Conservation (phyloP, 2,329 filamentous ascomycete genomes). For the Paraconiothyrium brasiliense region DNA sequence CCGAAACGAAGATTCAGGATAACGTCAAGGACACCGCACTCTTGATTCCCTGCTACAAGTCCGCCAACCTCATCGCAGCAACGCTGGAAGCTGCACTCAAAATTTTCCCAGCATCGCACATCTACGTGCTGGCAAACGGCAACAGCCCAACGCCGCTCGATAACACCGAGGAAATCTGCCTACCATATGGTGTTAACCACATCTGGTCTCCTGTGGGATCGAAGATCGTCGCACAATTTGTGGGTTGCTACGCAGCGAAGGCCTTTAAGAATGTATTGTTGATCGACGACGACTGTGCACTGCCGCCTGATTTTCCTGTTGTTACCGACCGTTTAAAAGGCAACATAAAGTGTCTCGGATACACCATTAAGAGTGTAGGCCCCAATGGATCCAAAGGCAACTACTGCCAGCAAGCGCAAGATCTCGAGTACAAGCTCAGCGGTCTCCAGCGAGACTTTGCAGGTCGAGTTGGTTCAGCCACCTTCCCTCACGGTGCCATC, state of each 20-base stretch:
- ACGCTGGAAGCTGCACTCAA: constrained; percentile 58
- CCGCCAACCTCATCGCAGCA: constrained; percentile 52
- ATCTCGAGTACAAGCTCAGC: constrained; percentile 63
- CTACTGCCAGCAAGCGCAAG: constrained; percentile 58
- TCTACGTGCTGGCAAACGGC: constrained; percentile 61
- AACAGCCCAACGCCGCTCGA: constrained; percentile 59
- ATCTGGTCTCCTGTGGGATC: constrained; percentile 60
- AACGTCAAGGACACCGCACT: constrained; percentile 52
- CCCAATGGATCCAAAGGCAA: constrained; percentile 48
- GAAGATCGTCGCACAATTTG: constrained; percentile 61
- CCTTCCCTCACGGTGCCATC: constrained; percentile 63
- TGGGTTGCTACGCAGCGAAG: constrained; percentile 58
- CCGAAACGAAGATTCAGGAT: constrained; percentile 36
- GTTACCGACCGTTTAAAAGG: constrained; percentile 56
- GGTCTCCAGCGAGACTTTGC: constrained; percentile 58
- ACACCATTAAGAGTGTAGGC: constrained; percentile 60
- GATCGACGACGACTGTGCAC: constrained; percentile 61
- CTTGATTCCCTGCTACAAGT: constrained; percentile 61
- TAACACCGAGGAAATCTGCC: constrained; percentile 58
- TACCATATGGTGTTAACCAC: constrained; percentile 57
- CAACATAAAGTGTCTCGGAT: constrained; percentile 57
- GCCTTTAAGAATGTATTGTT: constrained; percentile 58
- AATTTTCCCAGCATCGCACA: constrained; percentile 57
- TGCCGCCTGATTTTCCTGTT: constrained; percentile 60
- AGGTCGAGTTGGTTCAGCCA: constrained; percentile 57